Evolutionary conservation across 2,329 filamentous ascomycete genomes (phyloP).

Genomic region (Claviceps sorghi): DNA sequence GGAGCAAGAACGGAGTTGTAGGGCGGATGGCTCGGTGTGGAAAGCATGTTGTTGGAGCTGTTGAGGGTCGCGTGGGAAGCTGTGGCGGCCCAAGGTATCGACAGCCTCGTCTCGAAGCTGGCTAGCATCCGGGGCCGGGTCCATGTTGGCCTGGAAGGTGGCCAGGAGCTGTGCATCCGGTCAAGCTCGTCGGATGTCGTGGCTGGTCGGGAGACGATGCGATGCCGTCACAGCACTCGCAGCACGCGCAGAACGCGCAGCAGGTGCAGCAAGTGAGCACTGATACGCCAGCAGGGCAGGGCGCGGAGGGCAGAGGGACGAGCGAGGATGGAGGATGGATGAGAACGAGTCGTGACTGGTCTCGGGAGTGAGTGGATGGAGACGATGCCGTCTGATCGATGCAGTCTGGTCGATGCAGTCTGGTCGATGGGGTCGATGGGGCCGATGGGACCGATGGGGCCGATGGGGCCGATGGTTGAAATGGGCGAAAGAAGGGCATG

Average conservation of each 20-base stretch:
- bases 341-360: neutral
- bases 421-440: no score
- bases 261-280: slow-evolving; percentile 20
- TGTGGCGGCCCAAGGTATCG: slow-evolving; percentile 10
- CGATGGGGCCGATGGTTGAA: neutral
- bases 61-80: slow-evolving; percentile 15
- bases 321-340: neutral
- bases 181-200: slow-evolving; percentile 27
- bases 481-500: neutral
- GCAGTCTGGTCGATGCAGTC: no score
- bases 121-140: slow-evolving; percentile 18
- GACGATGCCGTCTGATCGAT: neutral
- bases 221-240: slow-evolving; percentile 15
- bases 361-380: neutral
- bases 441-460: neutral
- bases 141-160: slow-evolving; percentile 12
- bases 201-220: slow-evolving; percentile 25
- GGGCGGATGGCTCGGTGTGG: slow-evolving; percentile 5
- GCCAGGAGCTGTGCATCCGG: slow-evolving; percentile 30
- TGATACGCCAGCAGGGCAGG: slow-evolving; percentile 26
- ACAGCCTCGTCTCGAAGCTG: slow-evolving; percentile 9
- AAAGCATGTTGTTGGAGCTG: slow-evolving; percentile 11
- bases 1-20: neutral
- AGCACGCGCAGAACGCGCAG: slow-evolving; percentile 17
- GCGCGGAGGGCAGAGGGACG: slow-evolving; percentile 1